These are phyloP conservation scores for Russula ochroleuca DNA, from an alignment of 768 basidiomycete species.

Conservation along the genomic window DNA sequence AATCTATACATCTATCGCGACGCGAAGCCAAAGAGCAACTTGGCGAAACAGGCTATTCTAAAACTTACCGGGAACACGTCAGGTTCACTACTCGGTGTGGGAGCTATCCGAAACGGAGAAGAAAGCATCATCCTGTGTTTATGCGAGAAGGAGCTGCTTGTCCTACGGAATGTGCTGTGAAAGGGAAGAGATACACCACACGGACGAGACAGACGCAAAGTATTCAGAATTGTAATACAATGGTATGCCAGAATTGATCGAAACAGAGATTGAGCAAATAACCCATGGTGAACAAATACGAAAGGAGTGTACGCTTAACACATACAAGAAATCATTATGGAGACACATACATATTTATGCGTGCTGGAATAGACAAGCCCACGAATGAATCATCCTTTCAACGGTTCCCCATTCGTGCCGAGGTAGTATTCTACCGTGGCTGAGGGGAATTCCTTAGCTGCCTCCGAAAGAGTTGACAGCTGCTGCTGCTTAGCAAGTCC, in stretches of 20 bases:
- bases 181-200: constrained; percentile 24
- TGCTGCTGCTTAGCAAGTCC: constrained; percentile 48
- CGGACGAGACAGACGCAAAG: constrained; percentile 23
- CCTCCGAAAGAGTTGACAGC: constrained; percentile 46
- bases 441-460: constrained; percentile 51
- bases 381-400: constrained; percentile 35
- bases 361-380: constrained; percentile 13
- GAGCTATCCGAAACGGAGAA: constrained; percentile 40
- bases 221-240: constrained; percentile 27
- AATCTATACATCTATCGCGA: constrained; percentile 85
- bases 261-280: constrained; percentile 24
- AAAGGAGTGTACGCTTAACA: constrained; percentile 22
- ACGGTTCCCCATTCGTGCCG: constrained; percentile 60
- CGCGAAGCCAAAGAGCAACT: constrained; percentile 46
- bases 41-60: constrained; percentile 81
- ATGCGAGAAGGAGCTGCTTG: constrained; percentile 69
- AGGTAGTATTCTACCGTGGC: constrained; percentile 61
- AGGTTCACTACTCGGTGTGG: constrained; percentile 77
- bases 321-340: constrained; percentile 26
- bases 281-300: constrained; percentile 25
- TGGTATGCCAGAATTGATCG: constrained; percentile 25
- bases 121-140: constrained; percentile 56
- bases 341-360: constrained; percentile 26
- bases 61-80: constrained; percentile 62
- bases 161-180: constrained; percentile 43